Conservation (phyloP, 305 asterid genomes). For the Rubia tinctorum region DNA sequence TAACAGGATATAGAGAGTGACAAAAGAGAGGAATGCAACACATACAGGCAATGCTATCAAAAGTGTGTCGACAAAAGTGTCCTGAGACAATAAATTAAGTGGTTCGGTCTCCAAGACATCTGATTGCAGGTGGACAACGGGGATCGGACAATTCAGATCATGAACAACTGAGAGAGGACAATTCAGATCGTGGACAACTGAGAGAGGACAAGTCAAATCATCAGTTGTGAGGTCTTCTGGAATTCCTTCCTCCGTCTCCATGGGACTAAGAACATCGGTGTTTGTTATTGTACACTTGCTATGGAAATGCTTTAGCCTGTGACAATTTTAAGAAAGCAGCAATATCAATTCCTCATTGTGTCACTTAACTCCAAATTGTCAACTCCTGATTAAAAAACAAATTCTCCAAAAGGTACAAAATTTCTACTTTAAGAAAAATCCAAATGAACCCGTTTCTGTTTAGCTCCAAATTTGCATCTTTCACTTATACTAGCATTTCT, state of each 20-base stretch:
- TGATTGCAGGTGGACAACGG: conserved; percentile 43
- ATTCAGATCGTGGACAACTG: conserved; percentile 19
- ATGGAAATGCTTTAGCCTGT: conserved; percentile 47
- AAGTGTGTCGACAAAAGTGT: conserved; percentile 55
- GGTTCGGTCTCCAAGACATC: conserved; percentile 69
- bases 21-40: conserved; percentile 1
- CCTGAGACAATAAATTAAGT: conserved; percentile 52
- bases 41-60: conserved; percentile 81
- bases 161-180: not conserved
- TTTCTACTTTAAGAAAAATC: not conserved
- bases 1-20: conserved; percentile 13
- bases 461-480: not conserved
- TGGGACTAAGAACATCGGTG: conserved; percentile 50
- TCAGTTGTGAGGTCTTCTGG: conserved; percentile 33
- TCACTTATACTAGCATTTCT: not conserved
- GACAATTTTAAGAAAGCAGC: conserved; percentile 24
- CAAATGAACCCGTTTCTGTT: not conserved
- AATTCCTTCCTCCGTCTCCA: conserved; percentile 47
- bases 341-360: conserved; percentile 14
- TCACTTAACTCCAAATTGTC: not conserved
- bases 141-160: not conserved
- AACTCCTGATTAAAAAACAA: not conserved
- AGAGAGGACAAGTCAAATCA: conserved; percentile 52
- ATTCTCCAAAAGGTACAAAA: not conserved
- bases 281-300: conserved; percentile 59